Evolutionary conservation across 768 basidiomycete species (phyloP).

Genomic region (Tephrocybe sp.): DNA sequence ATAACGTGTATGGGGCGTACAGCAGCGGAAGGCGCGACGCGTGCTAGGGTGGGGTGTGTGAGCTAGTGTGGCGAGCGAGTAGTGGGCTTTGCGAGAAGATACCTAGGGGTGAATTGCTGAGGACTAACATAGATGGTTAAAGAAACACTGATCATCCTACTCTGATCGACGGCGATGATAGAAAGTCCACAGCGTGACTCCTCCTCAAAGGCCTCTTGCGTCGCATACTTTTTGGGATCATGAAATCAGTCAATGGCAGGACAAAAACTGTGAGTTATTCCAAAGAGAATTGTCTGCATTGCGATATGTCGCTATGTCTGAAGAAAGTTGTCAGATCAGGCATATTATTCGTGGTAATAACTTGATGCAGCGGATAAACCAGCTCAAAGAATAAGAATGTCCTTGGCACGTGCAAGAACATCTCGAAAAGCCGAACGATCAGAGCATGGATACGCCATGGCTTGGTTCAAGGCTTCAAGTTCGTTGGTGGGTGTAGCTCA

Average conservation of each 20-base stretch:
- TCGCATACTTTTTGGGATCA: conserved; percentile 22
- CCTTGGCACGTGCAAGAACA: conserved; percentile 23
- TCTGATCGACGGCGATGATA: conserved; percentile 43
- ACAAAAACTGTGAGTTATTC: conserved; percentile 5
- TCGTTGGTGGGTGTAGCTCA: too few relatives aligned
- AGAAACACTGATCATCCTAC: conserved; percentile 22
- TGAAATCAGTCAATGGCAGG: not conserved
- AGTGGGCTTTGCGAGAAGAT: conserved; percentile 36
- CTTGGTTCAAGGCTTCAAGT: not conserved
- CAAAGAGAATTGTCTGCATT: conserved; percentile 13
- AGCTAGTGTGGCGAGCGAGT: conserved; percentile 35
- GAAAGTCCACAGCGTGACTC: conserved; percentile 42
- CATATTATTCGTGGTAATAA: too few relatives aligned
- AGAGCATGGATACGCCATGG: conserved; percentile 16
- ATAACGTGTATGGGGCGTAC: conserved; percentile 35
- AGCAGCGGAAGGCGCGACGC: conserved; percentile 29
- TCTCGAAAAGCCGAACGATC: conserved; percentile 18
- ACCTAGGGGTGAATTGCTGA: conserved; percentile 15
- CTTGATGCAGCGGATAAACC: conserved; percentile 67
- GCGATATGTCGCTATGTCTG: conserved; percentile 14
- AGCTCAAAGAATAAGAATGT: conserved; percentile 45
- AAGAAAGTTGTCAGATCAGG: not conserved
- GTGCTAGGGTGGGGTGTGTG: conserved; percentile 25
- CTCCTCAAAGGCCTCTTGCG: conserved; percentile 36
- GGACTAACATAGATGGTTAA: not conserved